Evolutionary conservation across 441 rosid species (phyloP), one percentile per base, ranked within the genome.

Genomic region (Pelargonium cotyledonis): DNA sequence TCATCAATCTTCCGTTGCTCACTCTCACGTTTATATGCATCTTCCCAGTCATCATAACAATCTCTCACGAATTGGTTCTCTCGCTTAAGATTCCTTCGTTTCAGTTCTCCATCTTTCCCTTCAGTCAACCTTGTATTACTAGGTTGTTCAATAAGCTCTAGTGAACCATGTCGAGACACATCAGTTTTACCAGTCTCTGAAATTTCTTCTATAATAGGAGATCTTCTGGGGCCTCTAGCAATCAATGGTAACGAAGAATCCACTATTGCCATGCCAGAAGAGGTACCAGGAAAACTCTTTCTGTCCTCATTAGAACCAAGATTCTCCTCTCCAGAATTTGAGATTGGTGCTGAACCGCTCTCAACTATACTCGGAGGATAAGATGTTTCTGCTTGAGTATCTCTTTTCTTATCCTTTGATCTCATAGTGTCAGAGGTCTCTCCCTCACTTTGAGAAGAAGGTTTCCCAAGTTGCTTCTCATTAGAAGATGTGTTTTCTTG

Each of bases 41-140:
- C 98, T 83, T 95, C 99, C 99, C 99, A 95, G 66, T 92, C 97
- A 71, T 92, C 98, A 81, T 90, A 95, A 77, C 82, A 87, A 72
- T 95, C 95, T 65, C 81, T 85, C 38, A 78, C 69, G 51, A 92
- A 91, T 77, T 92, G 98, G 73, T 81, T 82, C 65, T 79, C 80
- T 73, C 90, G 80, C 74, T 83, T 96, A 77, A 95, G 86, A 78
- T 72, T 92, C 81, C 88, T 86, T 72, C 72, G 90, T 76, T 72
- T 89, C 70, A 84, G 74, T 0, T 75, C 79, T 31, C 83, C 83
- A 66, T 75, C 85, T 65, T 78, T 78, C 38, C 68, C 80, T 80
- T 77, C 88, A 60, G 69, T 70, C 40, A 72, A 74, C 65, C 80
- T 87, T 16, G 77, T 69, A 64, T 68, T 76, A 53, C 62, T 69